phyloP scores from a whole-genome alignment of 208 protist species.

The Leishmania arabica region DNA sequence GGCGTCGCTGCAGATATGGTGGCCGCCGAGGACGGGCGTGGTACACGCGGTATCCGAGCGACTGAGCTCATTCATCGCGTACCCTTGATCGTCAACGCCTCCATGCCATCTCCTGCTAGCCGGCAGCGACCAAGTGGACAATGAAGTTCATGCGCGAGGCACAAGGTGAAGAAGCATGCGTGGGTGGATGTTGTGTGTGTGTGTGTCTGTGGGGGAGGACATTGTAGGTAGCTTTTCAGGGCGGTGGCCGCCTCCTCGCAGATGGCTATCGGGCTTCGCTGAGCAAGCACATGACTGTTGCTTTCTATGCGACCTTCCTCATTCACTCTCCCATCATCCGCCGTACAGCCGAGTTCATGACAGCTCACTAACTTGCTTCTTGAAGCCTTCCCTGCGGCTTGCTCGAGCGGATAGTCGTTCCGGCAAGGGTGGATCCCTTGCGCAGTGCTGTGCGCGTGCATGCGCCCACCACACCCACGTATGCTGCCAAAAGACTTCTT shows the following conservation, averaged over 20 bases:
- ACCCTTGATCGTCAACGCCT: slow-evolving; percentile 53
- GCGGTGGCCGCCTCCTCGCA: neutral
- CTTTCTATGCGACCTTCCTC: neutral
- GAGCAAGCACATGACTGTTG: neutral
- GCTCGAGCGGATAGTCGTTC: neutral
- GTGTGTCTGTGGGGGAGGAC: neutral
- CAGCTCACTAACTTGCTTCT: neutral
- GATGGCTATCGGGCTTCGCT: neutral
- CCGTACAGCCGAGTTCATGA: neutral
- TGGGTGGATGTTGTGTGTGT: neutral
- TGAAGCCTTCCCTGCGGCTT: neutral
- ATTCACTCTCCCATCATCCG: neutral
- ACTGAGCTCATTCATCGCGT: slow-evolving; percentile 63
- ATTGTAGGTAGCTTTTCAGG: neutral
- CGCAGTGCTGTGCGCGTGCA: neutral
- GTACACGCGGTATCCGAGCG: slow-evolving; percentile 64
- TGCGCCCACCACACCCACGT: neutral
- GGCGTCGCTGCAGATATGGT: slow-evolving; percentile 73
- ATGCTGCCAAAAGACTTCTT: neutral
- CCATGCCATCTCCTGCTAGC: neutral
- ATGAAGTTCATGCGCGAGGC: neutral
- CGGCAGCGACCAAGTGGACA: neutral
- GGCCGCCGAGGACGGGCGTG: slow-evolving; percentile 27
- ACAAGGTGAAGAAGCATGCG: neutral
- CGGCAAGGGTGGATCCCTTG: neutral